Evolutionary conservation across 169 alveolate species (phyloP).

Genomic region (Toxoplasma gondii): DNA sequence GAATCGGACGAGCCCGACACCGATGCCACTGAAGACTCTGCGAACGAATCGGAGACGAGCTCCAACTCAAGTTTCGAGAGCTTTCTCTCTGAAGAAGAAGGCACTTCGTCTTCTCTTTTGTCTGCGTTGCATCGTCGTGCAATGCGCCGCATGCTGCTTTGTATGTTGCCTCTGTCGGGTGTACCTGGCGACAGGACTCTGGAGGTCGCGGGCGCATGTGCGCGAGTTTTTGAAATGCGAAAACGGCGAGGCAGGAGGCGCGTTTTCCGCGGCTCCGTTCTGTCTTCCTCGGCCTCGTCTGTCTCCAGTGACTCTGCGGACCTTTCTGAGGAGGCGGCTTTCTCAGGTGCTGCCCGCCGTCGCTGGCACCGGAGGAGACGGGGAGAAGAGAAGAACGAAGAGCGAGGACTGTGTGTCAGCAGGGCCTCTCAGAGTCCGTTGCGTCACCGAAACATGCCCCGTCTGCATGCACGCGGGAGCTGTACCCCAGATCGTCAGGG

Average conservation of each 20-base stretch:
- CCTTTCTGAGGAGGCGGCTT: not conserved
- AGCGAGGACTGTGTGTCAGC: no score
- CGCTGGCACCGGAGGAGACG: not conserved
- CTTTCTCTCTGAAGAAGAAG: not conserved
- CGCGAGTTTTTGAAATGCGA: not conserved
- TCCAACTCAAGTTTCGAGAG: not conserved
- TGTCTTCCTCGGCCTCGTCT: not conserved
- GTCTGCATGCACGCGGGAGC: no score
- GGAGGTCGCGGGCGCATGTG: not conserved
- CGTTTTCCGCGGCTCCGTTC: not conserved
- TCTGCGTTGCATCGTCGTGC: slow-evolving; percentile 11
- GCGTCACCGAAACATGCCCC: no score
- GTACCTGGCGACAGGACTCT: not conserved
- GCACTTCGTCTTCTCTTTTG: not conserved
- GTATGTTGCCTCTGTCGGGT: slow-evolving; percentile 11
- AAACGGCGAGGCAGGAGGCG: not conserved
- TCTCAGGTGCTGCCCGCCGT: not conserved
- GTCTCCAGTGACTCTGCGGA: not conserved
- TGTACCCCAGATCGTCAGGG: no score
- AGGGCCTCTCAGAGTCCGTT: no score
- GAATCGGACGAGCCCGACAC: not conserved
- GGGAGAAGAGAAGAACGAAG: no score
- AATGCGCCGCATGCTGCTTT: slow-evolving; percentile 9
- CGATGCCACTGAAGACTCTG: not conserved
- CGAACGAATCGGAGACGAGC: not conserved